Percentiles rank a stretch among this genome's conserved stretches.
phyloP scores from a whole-genome alignment of 192 early-diverging fungal species.

The Coemansia pectinata region DNA sequence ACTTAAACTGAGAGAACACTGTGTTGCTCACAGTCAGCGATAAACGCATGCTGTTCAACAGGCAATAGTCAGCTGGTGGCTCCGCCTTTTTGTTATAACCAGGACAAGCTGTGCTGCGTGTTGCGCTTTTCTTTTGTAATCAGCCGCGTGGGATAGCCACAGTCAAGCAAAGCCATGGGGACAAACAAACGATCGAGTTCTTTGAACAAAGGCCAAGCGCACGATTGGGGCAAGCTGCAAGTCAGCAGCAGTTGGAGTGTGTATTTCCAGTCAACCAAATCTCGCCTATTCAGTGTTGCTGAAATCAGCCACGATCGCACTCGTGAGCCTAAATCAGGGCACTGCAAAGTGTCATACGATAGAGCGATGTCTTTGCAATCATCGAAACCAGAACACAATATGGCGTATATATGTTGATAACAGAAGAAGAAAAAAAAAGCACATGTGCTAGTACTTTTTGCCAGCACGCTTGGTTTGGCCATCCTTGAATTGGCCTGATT shows the following conservation, averaged over 20 bases:
- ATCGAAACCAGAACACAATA: not conserved
- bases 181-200: not conserved
- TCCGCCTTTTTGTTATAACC: not conserved
- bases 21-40: not conserved
- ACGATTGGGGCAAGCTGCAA: not conserved
- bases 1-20: not conserved
- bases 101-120: not conserved
- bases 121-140: not conserved
- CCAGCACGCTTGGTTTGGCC: constrained; percentile 4
- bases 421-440: not conserved
- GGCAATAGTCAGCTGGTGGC: not conserved
- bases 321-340: constrained; percentile 2
- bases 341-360: not conserved
- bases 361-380: not conserved
- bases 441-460: constrained; percentile 1
- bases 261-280: not conserved
- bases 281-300: not conserved
- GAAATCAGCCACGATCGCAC: not conserved
- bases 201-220: not conserved
- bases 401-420: not conserved
- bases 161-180: not conserved
- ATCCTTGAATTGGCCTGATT: constrained; percentile 1
- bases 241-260: not conserved
- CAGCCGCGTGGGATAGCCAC: not conserved
- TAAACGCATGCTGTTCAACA: not conserved